Conservation (phyloP, 306 rosid genomes). For the Malus fusca region DNA sequence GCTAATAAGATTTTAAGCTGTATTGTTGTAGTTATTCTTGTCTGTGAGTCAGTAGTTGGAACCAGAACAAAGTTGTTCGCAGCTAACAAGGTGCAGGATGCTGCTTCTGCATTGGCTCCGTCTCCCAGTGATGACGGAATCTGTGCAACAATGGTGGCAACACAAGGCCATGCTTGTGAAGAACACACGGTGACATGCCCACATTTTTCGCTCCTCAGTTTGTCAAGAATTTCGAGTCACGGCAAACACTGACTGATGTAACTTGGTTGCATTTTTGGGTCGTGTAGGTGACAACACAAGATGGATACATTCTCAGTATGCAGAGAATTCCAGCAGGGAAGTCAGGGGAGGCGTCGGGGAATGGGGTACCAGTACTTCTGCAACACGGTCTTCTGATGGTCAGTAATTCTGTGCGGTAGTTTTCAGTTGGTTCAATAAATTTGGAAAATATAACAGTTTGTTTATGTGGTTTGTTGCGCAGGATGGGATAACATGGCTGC, state of each 20-base stretch:
- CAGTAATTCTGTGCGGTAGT: not conserved
- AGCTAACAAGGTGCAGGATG: not conserved
- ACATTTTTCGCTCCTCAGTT: conserved; percentile 5
- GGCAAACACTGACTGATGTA: not conserved
- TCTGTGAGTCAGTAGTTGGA: conserved; percentile 14
- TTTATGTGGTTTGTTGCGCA: conserved; percentile 21
- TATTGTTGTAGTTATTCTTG: conserved; percentile 2
- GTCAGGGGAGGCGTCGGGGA: conserved; percentile 23
- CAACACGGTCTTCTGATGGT: conserved; percentile 71
- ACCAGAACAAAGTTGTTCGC: conserved; percentile 16
- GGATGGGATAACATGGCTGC: conserved; percentile 46
- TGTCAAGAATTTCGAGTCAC: conserved; percentile 8
- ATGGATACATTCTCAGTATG: conserved; percentile 54
- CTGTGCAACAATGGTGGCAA: conserved; percentile 37
- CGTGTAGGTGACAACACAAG: conserved; percentile 51
- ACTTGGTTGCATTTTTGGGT: not conserved
- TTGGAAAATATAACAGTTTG: conserved; percentile 6
- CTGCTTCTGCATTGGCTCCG: not conserved
- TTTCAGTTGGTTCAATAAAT: not conserved
- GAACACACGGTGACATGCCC: conserved; percentile 37
- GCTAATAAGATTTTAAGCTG: conserved; percentile 15
- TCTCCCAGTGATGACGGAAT: conserved; percentile 27
- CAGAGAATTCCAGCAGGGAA: conserved; percentile 36
- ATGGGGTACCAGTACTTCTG: conserved; percentile 41
- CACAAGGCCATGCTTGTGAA: conserved; percentile 57